These are phyloP conservation scores for Scedosporium aurantiacum DNA, from an alignment of 2,329 filamentous ascomycete species.

Conservation along the genomic window DNA sequence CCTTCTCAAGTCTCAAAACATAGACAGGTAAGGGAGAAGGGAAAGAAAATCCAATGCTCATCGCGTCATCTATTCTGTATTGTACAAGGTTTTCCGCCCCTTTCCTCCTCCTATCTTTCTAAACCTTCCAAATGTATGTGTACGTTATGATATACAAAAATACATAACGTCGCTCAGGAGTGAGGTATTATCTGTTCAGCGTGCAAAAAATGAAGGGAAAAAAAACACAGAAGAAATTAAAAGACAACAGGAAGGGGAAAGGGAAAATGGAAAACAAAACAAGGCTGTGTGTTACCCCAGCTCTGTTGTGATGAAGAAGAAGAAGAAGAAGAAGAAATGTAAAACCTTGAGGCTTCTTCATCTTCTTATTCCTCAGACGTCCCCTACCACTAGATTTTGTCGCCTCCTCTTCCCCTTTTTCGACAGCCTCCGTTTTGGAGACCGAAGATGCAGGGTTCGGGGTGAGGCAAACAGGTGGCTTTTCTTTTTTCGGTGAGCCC, in stretches of 20 bases:
- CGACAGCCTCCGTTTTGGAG: too few species aligned
- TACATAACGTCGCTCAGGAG: background rate
- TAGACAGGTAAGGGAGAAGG: background rate
- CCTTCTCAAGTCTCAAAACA: background rate
- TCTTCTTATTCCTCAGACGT: too few species aligned
- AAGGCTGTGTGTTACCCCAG: background rate
- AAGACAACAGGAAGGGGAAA: background rate
- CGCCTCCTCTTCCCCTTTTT: too few species aligned
- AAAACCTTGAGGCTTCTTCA: too few species aligned
- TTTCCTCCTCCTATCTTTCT: background rate
- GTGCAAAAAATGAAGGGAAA: background rate
- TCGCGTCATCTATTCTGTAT: constrained; percentile 1
- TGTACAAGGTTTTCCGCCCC: background rate
- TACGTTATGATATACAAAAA: constrained; percentile 6
- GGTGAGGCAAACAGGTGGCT: too few species aligned
- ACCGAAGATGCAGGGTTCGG: too few species aligned
- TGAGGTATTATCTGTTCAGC: background rate
- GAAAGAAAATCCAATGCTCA: background rate
- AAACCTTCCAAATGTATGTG: background rate
- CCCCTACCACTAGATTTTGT: too few species aligned
- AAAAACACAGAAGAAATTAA: background rate
- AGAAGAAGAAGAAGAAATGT: too few species aligned
- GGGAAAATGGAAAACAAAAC: background rate
- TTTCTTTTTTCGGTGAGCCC: too few species aligned
- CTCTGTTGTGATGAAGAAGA: too few species aligned